phyloP scores from a whole-genome alignment of 805 yeast species.

The Kregervanrija fluxuum region DNA sequence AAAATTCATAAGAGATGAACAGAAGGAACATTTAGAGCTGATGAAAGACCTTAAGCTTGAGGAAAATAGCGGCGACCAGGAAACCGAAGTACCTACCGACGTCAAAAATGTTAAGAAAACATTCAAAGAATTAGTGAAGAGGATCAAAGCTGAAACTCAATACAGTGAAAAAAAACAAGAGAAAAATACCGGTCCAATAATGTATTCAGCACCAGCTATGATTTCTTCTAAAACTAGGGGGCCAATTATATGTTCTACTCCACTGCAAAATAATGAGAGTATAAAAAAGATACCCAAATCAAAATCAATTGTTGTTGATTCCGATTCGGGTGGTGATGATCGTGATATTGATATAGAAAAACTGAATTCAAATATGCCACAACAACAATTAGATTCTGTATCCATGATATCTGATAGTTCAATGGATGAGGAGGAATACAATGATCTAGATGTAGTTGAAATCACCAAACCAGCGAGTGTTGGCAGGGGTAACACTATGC shows the following conservation, averaged over 20 bases:
- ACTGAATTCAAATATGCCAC: too few species aligned
- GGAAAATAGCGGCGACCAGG: constrained; percentile 21
- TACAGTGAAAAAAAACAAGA: neutral
- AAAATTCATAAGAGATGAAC: constrained; percentile 52
- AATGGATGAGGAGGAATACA: too few species aligned
- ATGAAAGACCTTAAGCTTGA: constrained; percentile 38
- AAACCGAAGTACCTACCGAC: constrained; percentile 1
- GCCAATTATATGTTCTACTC: neutral
- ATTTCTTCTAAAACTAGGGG: neutral
- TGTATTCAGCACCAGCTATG: neutral
- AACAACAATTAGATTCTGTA: too few species aligned
- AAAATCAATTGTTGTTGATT: too few species aligned
- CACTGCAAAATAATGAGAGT: neutral
- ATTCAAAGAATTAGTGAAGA: constrained; percentile 23
- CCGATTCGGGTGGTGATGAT: too few species aligned
- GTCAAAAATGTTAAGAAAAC: constrained; percentile 22
- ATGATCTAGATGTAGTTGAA: too few species aligned
- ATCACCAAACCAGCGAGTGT: neutral
- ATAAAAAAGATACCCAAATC: too few species aligned
- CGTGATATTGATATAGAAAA: neutral
- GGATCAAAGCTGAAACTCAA: constrained; percentile 19
- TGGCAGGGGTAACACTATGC: neutral
- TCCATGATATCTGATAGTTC: too few species aligned
- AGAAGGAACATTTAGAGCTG: constrained; percentile 43
- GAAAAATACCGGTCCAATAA: constrained; percentile 1